These are phyloP conservation scores for Bidens hawaiensis DNA, from an alignment of 140 eudicot genomes.

Conservation along the genomic window DNA sequence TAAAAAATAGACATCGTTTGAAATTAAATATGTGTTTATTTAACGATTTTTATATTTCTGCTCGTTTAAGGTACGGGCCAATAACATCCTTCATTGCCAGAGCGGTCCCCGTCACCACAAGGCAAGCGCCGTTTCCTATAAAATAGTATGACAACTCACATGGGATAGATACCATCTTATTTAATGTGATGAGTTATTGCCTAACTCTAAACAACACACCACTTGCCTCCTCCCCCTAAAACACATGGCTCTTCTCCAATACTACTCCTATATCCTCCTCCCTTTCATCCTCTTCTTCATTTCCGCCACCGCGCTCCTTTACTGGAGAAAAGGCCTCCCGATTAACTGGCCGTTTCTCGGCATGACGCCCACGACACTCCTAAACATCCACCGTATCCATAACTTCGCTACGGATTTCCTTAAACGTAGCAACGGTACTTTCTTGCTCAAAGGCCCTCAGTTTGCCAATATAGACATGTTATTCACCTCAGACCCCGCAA, in stretches of 20 bases:
- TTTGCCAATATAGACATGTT: slow-evolving; percentile 22
- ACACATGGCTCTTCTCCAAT: not conserved
- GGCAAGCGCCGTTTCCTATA: too few relatives aligned
- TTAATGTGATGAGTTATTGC: too few relatives aligned
- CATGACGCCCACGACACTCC: not conserved
- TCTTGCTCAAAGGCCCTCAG: slow-evolving; percentile 20
- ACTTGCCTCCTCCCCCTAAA: too few relatives aligned
- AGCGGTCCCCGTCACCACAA: too few relatives aligned
- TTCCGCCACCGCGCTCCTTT: not conserved
- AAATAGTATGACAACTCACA: too few relatives aligned
- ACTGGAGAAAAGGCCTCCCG: not conserved
- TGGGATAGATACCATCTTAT: too few relatives aligned
- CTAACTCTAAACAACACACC: not conserved
- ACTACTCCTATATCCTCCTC: not conserved
- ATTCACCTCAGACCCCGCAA: slow-evolving; percentile 17
- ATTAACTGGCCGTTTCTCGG: slow-evolving; percentile 3
- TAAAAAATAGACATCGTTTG: too few relatives aligned
- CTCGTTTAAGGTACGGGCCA: too few relatives aligned
- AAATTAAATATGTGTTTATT: too few relatives aligned
- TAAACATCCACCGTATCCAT: slow-evolving; percentile 7
- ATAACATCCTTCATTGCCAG: too few relatives aligned
- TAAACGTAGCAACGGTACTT: slow-evolving; percentile 2
- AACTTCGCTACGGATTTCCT: slow-evolving; percentile 10
- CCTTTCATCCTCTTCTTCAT: not conserved
- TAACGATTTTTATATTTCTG: too few relatives aligned